Evolutionary conservation across 768 basidiomycete genomes (phyloP).

Genomic region (Pluteus cervinus): DNA sequence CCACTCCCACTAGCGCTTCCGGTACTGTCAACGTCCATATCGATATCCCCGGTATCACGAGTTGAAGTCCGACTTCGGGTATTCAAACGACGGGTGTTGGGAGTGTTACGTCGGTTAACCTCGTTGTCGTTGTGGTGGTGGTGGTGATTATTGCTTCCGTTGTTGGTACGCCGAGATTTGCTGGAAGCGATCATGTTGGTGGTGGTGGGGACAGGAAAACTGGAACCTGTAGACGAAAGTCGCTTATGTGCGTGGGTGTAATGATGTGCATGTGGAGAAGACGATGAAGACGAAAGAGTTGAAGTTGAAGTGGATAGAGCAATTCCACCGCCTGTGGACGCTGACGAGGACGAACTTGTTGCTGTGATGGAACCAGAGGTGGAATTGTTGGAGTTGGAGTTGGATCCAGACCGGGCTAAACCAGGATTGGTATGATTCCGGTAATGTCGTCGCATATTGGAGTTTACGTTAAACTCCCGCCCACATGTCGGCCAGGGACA

Average conservation of each 20-base stretch:
- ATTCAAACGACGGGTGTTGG: no score
- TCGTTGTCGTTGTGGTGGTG: no score
- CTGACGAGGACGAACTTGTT: constrained; percentile 11
- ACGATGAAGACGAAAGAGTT: not conserved
- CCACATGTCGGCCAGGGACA: constrained; percentile 74
- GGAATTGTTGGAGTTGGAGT: constrained; percentile 18
- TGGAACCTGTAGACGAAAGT: not conserved
- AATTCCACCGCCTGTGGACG: constrained; percentile 2
- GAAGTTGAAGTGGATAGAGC: not conserved
- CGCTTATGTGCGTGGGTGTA: not conserved
- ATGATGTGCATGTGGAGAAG: not conserved
- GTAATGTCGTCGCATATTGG: constrained; percentile 79
- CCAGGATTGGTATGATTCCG: constrained; percentile 51
- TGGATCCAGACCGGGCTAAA: constrained; percentile 21
- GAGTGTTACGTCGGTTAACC: no score
- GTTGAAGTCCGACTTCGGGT: no score
- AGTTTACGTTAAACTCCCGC: constrained; percentile 77
- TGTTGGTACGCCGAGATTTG: no score
- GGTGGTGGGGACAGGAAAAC: no score
- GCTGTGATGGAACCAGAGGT: not conserved
- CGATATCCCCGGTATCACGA: no score
- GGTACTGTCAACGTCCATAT: no score
- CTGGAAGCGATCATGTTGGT: no score
- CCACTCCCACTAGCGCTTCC: no score
- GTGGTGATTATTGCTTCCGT: no score